Evolutionary conservation across 805 yeast genomes (phyloP), one percentile per base, ranked within the genome.

Genomic region (Barnettozyma sucrosica): DNA sequence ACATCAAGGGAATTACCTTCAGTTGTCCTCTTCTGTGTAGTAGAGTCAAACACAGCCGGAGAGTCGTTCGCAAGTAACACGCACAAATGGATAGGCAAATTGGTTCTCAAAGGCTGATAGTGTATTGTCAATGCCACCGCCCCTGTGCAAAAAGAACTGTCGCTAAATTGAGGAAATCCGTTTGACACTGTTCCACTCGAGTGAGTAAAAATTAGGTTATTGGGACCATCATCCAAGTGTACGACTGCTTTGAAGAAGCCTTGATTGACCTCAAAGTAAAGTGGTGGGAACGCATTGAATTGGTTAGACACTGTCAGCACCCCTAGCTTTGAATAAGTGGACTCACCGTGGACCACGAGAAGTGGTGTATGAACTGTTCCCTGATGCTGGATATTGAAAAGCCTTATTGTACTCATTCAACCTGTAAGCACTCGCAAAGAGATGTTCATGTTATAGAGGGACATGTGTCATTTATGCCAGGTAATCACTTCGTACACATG

Each of bases 21-120:
- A 28, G 71, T 63, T 20, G 61, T 54, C 7, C 57, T 52, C 45
- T 71, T 74, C 53, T 75, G 71, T 3, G 61, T 50, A 1, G 95
- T 89, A 53, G 87, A 76, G 57, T 90, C 97, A 60, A 78, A 90
- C 2, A 63, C 52, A 19, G 79, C 77, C 3, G 80, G 77, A 2
- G 95, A 85, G 59, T 90, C 98, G 46, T 69, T 74, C 2, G 87
- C 97, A 2, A 89, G 66, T 13, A 92, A 62, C 8, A 89, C 61
- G 59, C 93, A 89, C 43, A 90, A 64, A 63, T 90, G 93, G n/a
- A 90, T 67, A 0, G 93, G 93, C 41, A 85, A 85, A 56, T 85
- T 80, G 46, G 79, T 76, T 3, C 70, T 56, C 24, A 85, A 58
- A 0, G 89, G 89, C 1, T 70, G 62, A 60, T 80, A 83, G 45